Conservation (phyloP, 140 eudicot genomes). For the Stevia rebaudiana region DNA sequence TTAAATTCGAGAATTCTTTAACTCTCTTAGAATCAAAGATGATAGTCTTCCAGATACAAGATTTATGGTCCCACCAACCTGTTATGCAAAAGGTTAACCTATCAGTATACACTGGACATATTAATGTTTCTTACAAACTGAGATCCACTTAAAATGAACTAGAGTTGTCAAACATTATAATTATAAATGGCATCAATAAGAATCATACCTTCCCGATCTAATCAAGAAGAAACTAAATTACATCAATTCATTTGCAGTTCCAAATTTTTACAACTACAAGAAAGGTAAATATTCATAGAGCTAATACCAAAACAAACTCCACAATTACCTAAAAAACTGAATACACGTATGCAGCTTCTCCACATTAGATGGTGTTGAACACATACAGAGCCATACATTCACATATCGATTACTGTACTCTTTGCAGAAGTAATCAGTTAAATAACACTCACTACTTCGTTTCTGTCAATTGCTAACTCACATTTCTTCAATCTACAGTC, state of each 20-base stretch:
- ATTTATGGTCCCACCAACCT: slow-evolving; percentile 27
- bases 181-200: slow-evolving; percentile 12
- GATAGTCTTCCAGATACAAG: slow-evolving; percentile 6
- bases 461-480: slow-evolving; percentile 16
- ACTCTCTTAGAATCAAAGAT: slow-evolving; percentile 22
- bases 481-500: slow-evolving; percentile 14
- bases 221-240: slow-evolving; percentile 8
- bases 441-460: slow-evolving; percentile 13
- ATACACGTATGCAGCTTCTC: too few relatives aligned
- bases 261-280: background rate
- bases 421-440: slow-evolving; percentile 16
- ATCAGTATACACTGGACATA: slow-evolving; percentile 1
- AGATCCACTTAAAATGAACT: slow-evolving; percentile 13
- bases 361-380: slow-evolving; percentile 9
- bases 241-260: background rate
- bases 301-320: too few relatives aligned
- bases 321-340: too few relatives aligned
- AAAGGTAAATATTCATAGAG: background rate
- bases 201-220: slow-evolving; percentile 22
- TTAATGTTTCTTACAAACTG: background rate
- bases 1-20: slow-evolving; percentile 3
- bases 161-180: slow-evolving; percentile 2
- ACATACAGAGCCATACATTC: slow-evolving; percentile 1
- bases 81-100: slow-evolving; percentile 8
- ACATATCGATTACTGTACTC: slow-evolving; percentile 4